Conservation (phyloP, 2,329 filamentous ascomycete genomes). For the Ophiognomonia clavigignenti-juglandacearum region DNA sequence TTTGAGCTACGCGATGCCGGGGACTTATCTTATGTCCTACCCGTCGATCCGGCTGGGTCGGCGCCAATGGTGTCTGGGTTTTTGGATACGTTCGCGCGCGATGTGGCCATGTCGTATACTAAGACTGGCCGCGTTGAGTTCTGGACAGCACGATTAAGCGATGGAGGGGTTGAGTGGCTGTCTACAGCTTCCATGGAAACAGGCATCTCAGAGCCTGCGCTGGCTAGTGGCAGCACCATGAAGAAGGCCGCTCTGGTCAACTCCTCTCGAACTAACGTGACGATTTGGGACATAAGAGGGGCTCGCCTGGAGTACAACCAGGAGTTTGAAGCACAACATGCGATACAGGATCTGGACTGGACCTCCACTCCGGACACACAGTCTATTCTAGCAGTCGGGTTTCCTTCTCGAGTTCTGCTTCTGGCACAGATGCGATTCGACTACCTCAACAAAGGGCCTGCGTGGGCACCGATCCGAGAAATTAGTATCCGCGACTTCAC, state of each 20-base stretch:
- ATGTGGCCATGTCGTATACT: slow-evolving; percentile 83
- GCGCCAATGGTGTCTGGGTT: slow-evolving; percentile 68
- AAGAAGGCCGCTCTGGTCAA: slow-evolving; percentile 85
- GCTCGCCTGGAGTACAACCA: slow-evolving; percentile 78
- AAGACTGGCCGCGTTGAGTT: slow-evolving; percentile 69
- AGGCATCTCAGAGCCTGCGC: slow-evolving; percentile 63
- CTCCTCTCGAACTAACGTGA: slow-evolving; percentile 65
- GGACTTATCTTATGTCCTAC: slow-evolving; percentile 64
- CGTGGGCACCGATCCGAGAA: slow-evolving; percentile 81
- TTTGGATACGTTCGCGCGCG: slow-evolving; percentile 78
- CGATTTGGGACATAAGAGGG: slow-evolving; percentile 86
- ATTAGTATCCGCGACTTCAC: slow-evolving; percentile 77
- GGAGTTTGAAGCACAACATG: slow-evolving; percentile 66
- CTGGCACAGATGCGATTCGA: slow-evolving; percentile 87
- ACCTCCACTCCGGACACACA: slow-evolving; percentile 86
- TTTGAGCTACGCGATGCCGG: slow-evolving; percentile 62
- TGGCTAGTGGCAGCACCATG: slow-evolving; percentile 81
- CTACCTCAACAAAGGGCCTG: slow-evolving; percentile 82
- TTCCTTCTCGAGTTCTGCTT: slow-evolving; percentile 77
- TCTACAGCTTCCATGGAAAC: slow-evolving; percentile 79
- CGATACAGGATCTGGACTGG: slow-evolving; percentile 87
- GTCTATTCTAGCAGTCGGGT: slow-evolving; percentile 87
- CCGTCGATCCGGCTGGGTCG: slow-evolving; percentile 81
- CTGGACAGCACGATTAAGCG: slow-evolving; percentile 76
- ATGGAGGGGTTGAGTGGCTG: slow-evolving; percentile 70